A percentile compares a stretch with the other conserved stretches of the same genome.
Evolutionary conservation across 306 rosid genomes (phyloP).

Genomic region (Biancaea sappan): DNA sequence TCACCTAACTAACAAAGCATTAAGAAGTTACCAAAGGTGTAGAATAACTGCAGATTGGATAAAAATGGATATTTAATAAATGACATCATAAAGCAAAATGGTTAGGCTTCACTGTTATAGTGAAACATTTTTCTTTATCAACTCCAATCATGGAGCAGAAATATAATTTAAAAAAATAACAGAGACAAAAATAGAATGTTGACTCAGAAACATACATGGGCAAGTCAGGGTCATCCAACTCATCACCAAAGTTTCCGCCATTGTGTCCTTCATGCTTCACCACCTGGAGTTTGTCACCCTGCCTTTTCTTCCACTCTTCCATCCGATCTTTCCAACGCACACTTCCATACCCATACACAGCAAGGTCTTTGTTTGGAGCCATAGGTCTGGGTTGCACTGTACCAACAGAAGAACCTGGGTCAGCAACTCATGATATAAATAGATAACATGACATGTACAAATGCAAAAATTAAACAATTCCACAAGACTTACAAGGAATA

Average conservation of each 20-base stretch:
- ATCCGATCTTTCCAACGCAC: slow-evolving; percentile 95
- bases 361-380: slow-evolving; percentile 95
- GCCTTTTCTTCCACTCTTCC: slow-evolving; percentile 97
- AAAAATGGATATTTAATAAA: not conserved
- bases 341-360: slow-evolving; percentile 95
- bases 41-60: not conserved
- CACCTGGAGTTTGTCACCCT: slow-evolving; percentile 86
- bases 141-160: slow-evolving; percentile 20
- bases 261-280: slow-evolving; percentile 82
- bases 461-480: slow-evolving; percentile 8
- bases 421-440: not conserved
- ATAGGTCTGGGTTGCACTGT: slow-evolving; percentile 92
- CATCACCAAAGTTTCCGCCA: slow-evolving; percentile 61
- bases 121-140: not conserved
- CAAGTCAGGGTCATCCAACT: slow-evolving; percentile 72
- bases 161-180: not conserved
- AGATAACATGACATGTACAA: slow-evolving; percentile 1
- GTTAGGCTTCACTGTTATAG: slow-evolving; percentile 1
- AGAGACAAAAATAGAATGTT: not conserved
- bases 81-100: not conserved
- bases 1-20: not conserved
- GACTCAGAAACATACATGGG: slow-evolving; percentile 66
- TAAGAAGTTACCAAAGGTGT: not conserved
- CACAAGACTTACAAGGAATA: slow-evolving; percentile 55
- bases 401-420: slow-evolving; percentile 26